Evolutionary conservation across 2,329 filamentous ascomycete species (phyloP).

Genomic region (Ceratocystiopsis brevicomis): DNA sequence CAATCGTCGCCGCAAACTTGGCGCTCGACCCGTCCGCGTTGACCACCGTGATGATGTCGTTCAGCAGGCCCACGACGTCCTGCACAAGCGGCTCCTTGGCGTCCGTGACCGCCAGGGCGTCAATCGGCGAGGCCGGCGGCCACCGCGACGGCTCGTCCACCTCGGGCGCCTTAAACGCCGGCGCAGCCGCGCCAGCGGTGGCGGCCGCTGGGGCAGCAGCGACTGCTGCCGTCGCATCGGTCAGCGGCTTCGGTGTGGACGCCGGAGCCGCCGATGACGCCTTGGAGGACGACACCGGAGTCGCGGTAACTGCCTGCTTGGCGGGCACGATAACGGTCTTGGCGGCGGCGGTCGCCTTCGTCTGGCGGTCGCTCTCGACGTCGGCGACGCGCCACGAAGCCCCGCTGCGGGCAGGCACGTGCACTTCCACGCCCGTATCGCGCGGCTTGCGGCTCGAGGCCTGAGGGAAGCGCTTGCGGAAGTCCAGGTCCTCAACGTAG

Average conservation of each 20-base stretch:
- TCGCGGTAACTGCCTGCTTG: not conserved
- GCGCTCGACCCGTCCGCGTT: constrained; percentile 66
- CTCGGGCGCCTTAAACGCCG: constrained; percentile 34
- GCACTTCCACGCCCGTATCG: constrained; percentile 52
- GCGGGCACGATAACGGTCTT: constrained; percentile 2
- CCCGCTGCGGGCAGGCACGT: constrained; percentile 69
- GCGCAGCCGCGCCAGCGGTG: constrained; percentile 10
- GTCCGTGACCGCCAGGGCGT: constrained; percentile 55
- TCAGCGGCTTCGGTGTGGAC: not conserved
- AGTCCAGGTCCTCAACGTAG: constrained; percentile 89
- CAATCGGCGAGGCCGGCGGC: constrained; percentile 50
- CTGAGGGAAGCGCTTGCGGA: constrained; percentile 61
- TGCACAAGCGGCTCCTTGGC: constrained; percentile 77
- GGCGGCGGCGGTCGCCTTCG: constrained; percentile 10
- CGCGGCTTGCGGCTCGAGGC: constrained; percentile 21
- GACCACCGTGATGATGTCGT: constrained; percentile 85
- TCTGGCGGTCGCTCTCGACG: constrained; percentile 37
- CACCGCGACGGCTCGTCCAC: constrained; percentile 46
- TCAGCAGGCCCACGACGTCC: constrained; percentile 85
- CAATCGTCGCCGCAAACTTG: constrained; percentile 60
- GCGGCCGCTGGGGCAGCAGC: constrained; percentile 3
- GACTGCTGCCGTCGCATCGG: not conserved
- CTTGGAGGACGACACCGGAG: too few relatives aligned
- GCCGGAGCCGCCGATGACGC: too few relatives aligned
- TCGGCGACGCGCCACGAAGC: constrained; percentile 62